Percentiles rank a stretch among this genome's conserved stretches.
These are phyloP conservation scores for Xylaria digitata DNA, from an alignment of 2,329 filamentous ascomycete species.

Conservation along the genomic window DNA sequence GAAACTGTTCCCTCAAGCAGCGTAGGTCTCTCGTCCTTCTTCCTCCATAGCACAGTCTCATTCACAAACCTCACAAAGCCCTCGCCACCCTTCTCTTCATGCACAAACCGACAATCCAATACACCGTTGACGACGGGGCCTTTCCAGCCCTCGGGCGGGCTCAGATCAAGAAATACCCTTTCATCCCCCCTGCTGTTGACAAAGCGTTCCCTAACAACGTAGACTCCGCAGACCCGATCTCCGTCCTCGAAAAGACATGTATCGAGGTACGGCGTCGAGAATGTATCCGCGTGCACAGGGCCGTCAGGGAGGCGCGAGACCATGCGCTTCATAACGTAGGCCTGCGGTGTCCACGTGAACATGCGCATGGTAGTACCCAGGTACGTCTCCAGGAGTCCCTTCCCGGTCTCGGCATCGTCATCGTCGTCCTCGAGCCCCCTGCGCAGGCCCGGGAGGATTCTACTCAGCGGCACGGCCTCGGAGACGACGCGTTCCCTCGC, in stretches of 20 bases:
- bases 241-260: conserved; percentile 38
- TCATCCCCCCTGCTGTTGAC: background rate
- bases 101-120: conserved; percentile 48
- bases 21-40: conserved; percentile 37
- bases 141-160: conserved; percentile 42
- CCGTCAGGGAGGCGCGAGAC: conserved; percentile 29
- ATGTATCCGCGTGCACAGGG: conserved; percentile 23
- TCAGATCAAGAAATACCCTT: conserved; percentile 39
- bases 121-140: conserved; percentile 39
- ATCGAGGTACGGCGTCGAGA: conserved; percentile 35
- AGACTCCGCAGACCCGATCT: conserved; percentile 46
- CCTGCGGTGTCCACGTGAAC: conserved; percentile 46
- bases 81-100: conserved; percentile 50
- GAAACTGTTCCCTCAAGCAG: conserved; percentile 42
- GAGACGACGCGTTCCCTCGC: conserved; percentile 42
- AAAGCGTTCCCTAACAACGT: conserved; percentile 37
- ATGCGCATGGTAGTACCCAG: conserved; percentile 40
- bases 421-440: background rate
- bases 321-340: conserved; percentile 38
- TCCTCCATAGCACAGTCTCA: conserved; percentile 54
- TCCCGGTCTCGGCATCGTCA: background rate
- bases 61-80: conserved; percentile 53
- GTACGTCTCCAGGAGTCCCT: conserved; percentile 39
- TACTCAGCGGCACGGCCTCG: conserved; percentile 21
- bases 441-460: conserved; percentile 24